A percentile compares a stretch with the other conserved stretches of the same genome.
Conservation (phyloP, 2,329 filamentous ascomycete genomes). For the Torrubiellomyces zombiae region DNA sequence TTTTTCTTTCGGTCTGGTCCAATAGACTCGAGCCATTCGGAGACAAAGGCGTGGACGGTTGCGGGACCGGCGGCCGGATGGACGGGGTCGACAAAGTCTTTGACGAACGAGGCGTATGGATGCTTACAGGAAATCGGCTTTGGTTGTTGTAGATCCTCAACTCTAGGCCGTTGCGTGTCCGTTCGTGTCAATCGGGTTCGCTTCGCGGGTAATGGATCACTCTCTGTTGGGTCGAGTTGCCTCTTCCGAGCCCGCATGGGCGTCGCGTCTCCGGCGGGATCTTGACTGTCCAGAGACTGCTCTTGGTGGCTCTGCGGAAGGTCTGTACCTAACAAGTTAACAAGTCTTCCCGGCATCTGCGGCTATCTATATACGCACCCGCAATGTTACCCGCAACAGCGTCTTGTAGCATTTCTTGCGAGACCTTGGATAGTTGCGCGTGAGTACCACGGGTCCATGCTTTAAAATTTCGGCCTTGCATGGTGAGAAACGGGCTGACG, state of each 20-base stretch:
- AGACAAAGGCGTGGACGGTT: no score
- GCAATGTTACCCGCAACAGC: no score
- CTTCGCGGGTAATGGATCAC: background rate
- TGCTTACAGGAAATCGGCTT: background rate
- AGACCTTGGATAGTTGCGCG: background rate
- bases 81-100: no score
- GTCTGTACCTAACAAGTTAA: background rate
- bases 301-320: background rate
- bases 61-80: no score
- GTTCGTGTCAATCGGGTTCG: background rate
- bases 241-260: background rate
- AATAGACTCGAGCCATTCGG: no score
- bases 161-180: background rate
- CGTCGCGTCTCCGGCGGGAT: conserved; percentile 1
- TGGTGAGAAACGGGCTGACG: background rate
- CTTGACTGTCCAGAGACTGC: background rate
- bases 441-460: background rate
- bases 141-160: background rate
- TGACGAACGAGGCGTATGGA: background rate
- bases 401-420: no score
- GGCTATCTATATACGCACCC: background rate
- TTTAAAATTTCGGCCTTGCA: background rate
- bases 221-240: background rate
- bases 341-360: background rate
- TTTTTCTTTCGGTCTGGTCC: no score